Percentiles rank a stretch among this genome's conserved stretches.
These are phyloP conservation scores for Rhypophila decipiens DNA, from an alignment of 495 filamentous ascomycete species.

Conservation along the genomic window DNA sequence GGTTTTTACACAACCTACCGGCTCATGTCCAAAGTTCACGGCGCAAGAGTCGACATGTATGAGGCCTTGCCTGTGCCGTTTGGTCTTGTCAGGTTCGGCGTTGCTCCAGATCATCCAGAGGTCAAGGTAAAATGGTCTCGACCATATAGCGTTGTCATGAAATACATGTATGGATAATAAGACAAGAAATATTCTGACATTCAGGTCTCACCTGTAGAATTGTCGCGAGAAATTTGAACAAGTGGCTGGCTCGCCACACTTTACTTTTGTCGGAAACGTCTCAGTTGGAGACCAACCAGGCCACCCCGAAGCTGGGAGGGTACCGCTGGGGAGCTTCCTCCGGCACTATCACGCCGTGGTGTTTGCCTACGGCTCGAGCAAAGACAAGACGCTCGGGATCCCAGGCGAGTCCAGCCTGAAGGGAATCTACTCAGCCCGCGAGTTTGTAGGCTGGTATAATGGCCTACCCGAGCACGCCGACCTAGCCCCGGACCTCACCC, in stretches of 20 bases:
- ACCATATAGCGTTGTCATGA: background rate
- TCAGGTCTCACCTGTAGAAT: conserved; percentile 64
- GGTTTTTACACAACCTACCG: conserved; percentile 92
- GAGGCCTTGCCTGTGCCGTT: conserved; percentile 89
- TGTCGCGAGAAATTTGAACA: conserved; percentile 90
- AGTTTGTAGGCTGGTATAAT: conserved; percentile 99
- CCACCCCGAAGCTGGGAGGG: conserved; percentile 38
- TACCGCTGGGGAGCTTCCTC: conserved; percentile 62
- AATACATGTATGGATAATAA: background rate
- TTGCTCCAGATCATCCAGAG: conserved; percentile 95
- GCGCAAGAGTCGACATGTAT: conserved; percentile 88
- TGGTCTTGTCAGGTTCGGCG: conserved; percentile 85
- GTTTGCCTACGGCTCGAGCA: conserved; percentile 85
- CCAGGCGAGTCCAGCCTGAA: conserved; percentile 66
- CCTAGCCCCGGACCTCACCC: conserved; percentile 68
- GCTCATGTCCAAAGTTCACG: conserved; percentile 63
- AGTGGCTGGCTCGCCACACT: conserved; percentile 71
- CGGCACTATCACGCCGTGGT: conserved; percentile 88
- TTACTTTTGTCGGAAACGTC: conserved; percentile 89
- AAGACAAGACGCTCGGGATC: conserved; percentile 72
- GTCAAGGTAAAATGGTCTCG: conserved; percentile 69
- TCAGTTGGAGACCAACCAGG: conserved; percentile 57
- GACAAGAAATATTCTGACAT: background rate
- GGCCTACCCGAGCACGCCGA: conserved; percentile 78
- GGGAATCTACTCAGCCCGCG: conserved; percentile 81